Conservation (phyloP, 305 asterid species). For the Striga hermonthica region DNA sequence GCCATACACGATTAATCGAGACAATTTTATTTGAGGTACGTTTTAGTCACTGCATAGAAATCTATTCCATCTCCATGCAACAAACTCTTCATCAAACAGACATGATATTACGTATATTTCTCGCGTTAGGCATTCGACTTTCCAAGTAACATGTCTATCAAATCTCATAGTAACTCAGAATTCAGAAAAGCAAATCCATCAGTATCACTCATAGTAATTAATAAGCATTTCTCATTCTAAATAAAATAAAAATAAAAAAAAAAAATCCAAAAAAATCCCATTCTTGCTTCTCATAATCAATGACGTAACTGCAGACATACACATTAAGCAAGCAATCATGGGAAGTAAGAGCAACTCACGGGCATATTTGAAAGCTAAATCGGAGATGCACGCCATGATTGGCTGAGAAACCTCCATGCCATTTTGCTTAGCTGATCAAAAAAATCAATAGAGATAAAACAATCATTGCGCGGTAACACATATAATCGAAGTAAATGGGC, state of each 20-base stretch:
- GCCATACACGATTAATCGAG: background rate
- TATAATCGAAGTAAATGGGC: background rate
- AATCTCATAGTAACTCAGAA: background rate
- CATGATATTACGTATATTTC: constrained; percentile 1
- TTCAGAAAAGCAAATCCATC: background rate
- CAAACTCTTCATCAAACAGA: background rate
- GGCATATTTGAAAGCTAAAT: constrained; percentile 81
- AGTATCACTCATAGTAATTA: background rate
- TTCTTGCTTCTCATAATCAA: constrained; percentile 2
- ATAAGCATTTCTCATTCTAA: too few species aligned
- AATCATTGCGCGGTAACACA: background rate
- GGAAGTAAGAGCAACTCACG: constrained; percentile 36
- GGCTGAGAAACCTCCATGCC: constrained; percentile 81
- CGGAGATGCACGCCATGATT: constrained; percentile 72
- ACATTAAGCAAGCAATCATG: background rate
- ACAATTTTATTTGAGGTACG: background rate
- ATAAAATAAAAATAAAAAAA: too few species aligned
- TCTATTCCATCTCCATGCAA: constrained; percentile 1
- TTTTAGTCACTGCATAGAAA: background rate
- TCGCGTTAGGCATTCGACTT: background rate
- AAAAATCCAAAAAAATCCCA: background rate
- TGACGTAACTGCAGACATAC: background rate
- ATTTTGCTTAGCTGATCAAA: constrained; percentile 57
- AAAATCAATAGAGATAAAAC: background rate
- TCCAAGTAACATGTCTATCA: background rate